phyloP scores from a whole-genome alignment of 768 basidiomycete genomes.

The Trametes punicea region DNA sequence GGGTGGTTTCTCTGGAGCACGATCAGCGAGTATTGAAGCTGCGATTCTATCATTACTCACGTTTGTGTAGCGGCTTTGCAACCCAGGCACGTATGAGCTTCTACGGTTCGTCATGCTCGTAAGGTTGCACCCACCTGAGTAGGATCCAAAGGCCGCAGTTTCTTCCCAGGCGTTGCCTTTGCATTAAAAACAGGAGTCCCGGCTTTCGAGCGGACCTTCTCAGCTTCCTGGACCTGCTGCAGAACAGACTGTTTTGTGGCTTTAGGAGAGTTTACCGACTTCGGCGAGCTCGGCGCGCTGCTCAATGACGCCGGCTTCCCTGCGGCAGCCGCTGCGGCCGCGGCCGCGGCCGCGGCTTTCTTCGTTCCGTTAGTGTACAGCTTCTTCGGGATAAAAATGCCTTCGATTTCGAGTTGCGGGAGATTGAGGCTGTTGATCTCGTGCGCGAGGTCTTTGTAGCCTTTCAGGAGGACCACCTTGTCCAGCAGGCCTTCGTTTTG shows the following conservation, averaged over 20 bases:
- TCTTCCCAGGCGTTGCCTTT: conserved; percentile 7
- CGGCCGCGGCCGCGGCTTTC: conserved; percentile 10
- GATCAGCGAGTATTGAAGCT: neutral
- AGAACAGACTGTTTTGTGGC: neutral
- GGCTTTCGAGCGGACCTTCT: conserved; percentile 24
- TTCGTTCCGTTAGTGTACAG: conserved; percentile 19
- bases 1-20: conserved; percentile 32
- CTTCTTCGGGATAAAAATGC: conserved; percentile 36
- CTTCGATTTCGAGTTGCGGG: conserved; percentile 33
- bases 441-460: conserved; percentile 35
- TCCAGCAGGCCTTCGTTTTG: conserved; percentile 37
- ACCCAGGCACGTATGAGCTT: neutral
- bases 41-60: conserved; percentile 21
- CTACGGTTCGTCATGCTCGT: neutral
- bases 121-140: conserved; percentile 13
- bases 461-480: conserved; percentile 39
- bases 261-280: conserved; percentile 8
- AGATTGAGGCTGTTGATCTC: conserved; percentile 33
- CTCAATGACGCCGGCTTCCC: neutral
- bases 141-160: conserved; percentile 10
- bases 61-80: conserved; percentile 31
- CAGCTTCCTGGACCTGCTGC: conserved; percentile 26
- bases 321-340: neutral
- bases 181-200: conserved; percentile 1
- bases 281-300: neutral